Percentiles rank a stretch among this genome's conserved stretches.
Evolutionary conservation across 164 flowering plant species (phyloP).

Genomic region (Vitis rotundifolia): DNA sequence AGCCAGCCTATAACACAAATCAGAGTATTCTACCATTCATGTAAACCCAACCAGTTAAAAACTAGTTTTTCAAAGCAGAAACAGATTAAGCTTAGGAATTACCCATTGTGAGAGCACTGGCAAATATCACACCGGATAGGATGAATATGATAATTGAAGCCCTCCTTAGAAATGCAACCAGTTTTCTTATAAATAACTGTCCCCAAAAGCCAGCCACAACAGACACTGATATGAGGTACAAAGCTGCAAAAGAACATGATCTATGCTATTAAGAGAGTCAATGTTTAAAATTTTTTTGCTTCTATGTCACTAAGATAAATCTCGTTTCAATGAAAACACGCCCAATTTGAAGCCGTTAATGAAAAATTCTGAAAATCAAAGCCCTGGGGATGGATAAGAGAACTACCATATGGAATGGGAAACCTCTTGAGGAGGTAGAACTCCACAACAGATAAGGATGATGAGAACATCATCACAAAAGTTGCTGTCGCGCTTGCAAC

Average conservation of each 20-base stretch:
- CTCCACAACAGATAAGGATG: conserved; percentile 95
- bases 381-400: not conserved
- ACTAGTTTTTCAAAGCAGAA: too few species aligned
- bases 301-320: not conserved
- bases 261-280: too few species aligned
- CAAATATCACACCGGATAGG: conserved; percentile 88
- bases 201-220: conserved; percentile 82
- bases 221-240: conserved; percentile 69
- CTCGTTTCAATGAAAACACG: not conserved
- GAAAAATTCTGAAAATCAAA: not conserved
- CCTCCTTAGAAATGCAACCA: conserved; percentile 60
- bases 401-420: conserved; percentile 85
- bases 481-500: conserved; percentile 98
- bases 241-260: conserved; percentile 55
- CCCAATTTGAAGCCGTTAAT: not conserved
- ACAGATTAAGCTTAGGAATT: not conserved
- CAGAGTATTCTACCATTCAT: too few species aligned
- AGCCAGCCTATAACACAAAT: too few species aligned
- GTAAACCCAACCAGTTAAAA: too few species aligned
- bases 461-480: conserved; percentile 98
- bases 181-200: conserved; percentile 73
- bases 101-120: conserved; percentile 97
- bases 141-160: conserved; percentile 86
- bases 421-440: conserved; percentile 91
- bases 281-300: too few species aligned